These are phyloP conservation scores for Saccharomycopsis lassenensis DNA, from an alignment of 805 yeast species.

Conservation along the genomic window DNA sequence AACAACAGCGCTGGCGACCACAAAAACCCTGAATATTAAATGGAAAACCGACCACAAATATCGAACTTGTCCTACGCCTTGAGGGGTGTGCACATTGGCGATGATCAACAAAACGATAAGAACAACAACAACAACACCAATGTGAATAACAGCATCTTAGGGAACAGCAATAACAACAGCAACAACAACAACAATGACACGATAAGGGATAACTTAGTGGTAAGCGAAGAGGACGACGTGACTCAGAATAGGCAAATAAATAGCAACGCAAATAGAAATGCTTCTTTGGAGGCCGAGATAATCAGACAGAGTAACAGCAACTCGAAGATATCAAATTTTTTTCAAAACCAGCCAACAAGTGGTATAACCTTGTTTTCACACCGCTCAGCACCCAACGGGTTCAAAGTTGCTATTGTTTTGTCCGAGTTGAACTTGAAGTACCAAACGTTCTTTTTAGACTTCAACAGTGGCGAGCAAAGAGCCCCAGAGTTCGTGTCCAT, in stretches of 20 bases:
- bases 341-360: constrained; percentile 63
- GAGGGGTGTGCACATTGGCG: constrained; percentile 27
- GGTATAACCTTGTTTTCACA: constrained; percentile 77
- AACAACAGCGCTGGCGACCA: no score
- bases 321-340: constrained; percentile 58
- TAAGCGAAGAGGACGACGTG: no score
- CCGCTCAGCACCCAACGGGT: constrained; percentile 93
- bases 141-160: constrained; percentile 2
- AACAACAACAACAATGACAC: constrained; percentile 20
- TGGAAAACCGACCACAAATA: constrained; percentile 20
- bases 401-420: constrained; percentile 85
- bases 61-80: constrained; percentile 32
- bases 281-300: constrained; percentile 26
- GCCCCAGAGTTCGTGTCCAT: constrained; percentile 90
- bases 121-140: constrained; percentile 7
- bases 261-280: constrained; percentile 9
- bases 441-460: constrained; percentile 76
- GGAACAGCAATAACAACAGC: constrained; percentile 9
- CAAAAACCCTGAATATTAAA: background rate
- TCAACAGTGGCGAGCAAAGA: constrained; percentile 81
- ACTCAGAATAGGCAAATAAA: no score
- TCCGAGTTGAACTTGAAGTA: constrained; percentile 73
- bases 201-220: constrained; percentile 18
- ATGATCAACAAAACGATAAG: background rate
- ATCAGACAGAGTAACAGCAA: constrained; percentile 28